Evolutionary conservation across 2,329 filamentous ascomycete species (phyloP).

Genomic region (Sporothrix pallida): DNA sequence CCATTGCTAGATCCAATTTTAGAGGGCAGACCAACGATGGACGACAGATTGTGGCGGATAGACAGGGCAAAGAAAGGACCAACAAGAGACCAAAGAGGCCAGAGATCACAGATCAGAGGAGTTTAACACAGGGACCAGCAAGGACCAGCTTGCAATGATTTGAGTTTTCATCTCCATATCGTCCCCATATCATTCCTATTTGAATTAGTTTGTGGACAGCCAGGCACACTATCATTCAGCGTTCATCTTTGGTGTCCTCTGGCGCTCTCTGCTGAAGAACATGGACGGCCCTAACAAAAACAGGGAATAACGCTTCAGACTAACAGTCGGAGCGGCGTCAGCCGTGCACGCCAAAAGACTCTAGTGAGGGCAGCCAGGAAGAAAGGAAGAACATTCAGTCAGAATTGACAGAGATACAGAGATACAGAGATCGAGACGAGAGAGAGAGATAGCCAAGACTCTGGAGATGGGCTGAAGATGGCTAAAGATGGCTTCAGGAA

Average conservation of each 20-base stretch:
- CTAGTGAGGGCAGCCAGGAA: neutral
- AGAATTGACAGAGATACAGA: conserved; percentile 8
- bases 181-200: too few relatives aligned
- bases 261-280: neutral
- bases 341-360: neutral
- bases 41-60: neutral
- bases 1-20: neutral
- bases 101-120: too few relatives aligned
- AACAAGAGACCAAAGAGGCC: neutral
- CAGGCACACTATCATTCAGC: too few relatives aligned
- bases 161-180: neutral
- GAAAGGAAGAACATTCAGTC: conserved; percentile 5
- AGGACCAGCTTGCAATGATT: neutral
- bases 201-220: too few relatives aligned
- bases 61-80: neutral
- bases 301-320: neutral
- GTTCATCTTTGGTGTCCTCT: too few relatives aligned
- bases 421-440: too few relatives aligned
- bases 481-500: neutral
- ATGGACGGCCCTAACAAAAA: neutral
- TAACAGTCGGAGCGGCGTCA: conserved; percentile 1
- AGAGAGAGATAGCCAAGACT: neutral
- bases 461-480: neutral
- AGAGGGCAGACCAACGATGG: neutral
- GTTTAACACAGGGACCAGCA: too few relatives aligned